Percentiles rank a stretch among this genome's conserved stretches.
Conservation (phyloP, 352 stramenopile genomes). For the Thraustotheca clavata region DNA sequence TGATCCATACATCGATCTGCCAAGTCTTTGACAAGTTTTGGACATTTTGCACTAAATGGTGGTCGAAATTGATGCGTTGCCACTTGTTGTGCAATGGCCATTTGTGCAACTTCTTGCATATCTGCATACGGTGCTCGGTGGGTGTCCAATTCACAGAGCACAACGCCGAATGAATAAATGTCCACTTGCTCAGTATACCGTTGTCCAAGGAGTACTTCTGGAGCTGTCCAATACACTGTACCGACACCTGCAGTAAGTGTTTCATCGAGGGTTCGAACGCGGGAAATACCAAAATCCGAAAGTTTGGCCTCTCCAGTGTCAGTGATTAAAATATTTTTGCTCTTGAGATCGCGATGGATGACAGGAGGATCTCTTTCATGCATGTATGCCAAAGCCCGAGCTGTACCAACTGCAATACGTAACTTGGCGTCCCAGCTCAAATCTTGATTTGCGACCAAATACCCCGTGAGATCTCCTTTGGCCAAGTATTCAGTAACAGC, state of each 20-base stretch:
- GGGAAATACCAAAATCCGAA: conserved; percentile 74
- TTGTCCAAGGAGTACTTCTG: conserved; percentile 73
- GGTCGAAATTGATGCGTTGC: conserved; percentile 56
- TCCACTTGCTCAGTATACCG: conserved; percentile 84
- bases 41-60: conserved; percentile 46
- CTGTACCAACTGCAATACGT: conserved; percentile 66
- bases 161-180: conserved; percentile 80
- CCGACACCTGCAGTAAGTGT: conserved; percentile 80
- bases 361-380: conserved; percentile 49
- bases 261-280: conserved; percentile 55
- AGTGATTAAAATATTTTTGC: conserved; percentile 71
- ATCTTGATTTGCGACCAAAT: conserved; percentile 47
- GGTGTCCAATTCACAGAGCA: conserved; percentile 72
- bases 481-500: conserved; percentile 76
- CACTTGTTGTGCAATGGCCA: conserved; percentile 82
- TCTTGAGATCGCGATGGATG: conserved; percentile 75
- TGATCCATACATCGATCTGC: conserved; percentile 53
- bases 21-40: conserved; percentile 48
- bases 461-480: conserved; percentile 58
- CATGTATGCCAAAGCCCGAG: conserved; percentile 65
- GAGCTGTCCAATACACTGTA: conserved; percentile 82
- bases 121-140: conserved; percentile 73
- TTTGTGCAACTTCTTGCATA: conserved; percentile 44
- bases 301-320: conserved; percentile 56
- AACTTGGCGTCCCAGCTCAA: conserved; percentile 81